These are phyloP conservation scores for Fulvia fulva DNA, from an alignment of 2,329 filamentous ascomycete genomes.

Conservation along the genomic window DNA sequence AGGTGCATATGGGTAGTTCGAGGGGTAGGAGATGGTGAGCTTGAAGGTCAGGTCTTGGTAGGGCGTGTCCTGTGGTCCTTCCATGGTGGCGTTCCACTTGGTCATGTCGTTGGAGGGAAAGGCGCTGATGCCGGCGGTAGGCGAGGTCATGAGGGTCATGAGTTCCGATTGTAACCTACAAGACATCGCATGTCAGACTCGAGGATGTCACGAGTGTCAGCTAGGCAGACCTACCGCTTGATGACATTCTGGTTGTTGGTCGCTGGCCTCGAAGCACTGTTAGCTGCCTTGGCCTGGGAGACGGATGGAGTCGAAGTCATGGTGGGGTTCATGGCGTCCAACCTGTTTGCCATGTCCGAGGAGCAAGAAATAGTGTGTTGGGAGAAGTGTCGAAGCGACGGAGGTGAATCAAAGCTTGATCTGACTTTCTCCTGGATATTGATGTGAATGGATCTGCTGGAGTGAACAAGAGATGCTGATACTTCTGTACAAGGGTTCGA, in stretches of 20 bases:
- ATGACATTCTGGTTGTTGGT: slow-evolving; percentile 42
- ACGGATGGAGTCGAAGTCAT: slow-evolving; percentile 31
- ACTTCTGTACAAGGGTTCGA: not conserved
- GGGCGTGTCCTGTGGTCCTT: slow-evolving; percentile 84
- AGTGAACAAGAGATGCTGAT: not conserved
- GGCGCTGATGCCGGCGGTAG: slow-evolving; percentile 87
- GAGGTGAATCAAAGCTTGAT: not conserved
- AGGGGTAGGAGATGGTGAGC: slow-evolving; percentile 83
- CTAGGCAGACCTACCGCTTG: slow-evolving; percentile 39
- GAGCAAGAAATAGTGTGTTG: not conserved
- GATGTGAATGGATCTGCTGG: not conserved
- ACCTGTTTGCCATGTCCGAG: slow-evolving; percentile 30
- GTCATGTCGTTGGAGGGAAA: slow-evolving; percentile 92
- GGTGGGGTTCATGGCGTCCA: slow-evolving; percentile 27
- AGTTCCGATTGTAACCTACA: slow-evolving; percentile 88
- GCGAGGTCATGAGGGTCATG: slow-evolving; percentile 96
- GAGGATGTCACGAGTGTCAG: slow-evolving; percentile 4
- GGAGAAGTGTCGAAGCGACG: not conserved
- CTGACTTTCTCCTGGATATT: not conserved
- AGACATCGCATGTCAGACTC: not conserved
- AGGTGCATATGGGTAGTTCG: slow-evolving; percentile 87
- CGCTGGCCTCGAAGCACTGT: slow-evolving; percentile 19
- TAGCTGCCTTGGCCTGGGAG: slow-evolving; percentile 29
- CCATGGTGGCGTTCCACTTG: slow-evolving; percentile 89
- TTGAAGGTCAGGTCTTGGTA: slow-evolving; percentile 88